These are phyloP conservation scores for Annulohypoxylon stygium DNA, from an alignment of 495 filamentous ascomycete species.

Conservation along the genomic window DNA sequence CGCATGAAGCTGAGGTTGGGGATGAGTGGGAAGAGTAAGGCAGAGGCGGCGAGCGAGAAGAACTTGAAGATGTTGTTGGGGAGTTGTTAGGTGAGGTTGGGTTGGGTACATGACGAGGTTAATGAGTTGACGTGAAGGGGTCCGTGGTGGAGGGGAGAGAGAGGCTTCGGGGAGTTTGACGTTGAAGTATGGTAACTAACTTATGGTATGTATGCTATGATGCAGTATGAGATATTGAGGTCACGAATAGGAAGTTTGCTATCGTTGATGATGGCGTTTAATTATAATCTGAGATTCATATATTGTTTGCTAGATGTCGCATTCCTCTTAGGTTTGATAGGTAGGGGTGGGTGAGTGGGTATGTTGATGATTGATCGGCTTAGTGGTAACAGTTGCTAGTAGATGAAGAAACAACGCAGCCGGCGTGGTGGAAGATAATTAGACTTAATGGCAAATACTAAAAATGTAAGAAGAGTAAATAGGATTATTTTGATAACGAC, in stretches of 20 bases:
- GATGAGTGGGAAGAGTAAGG: constrained; percentile 17
- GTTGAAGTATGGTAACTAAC: background rate
- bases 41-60: constrained; percentile 26
- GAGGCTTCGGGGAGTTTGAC: background rate
- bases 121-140: background rate
- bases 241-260: background rate
- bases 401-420: no score
- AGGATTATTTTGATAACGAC: no score
- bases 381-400: no score
- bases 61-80: constrained; percentile 41
- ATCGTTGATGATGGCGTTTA: background rate
- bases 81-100: background rate
- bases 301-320: background rate
- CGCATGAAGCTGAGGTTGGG: constrained; percentile 30
- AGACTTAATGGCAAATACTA: no score
- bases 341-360: no score
- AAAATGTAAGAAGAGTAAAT: no score
- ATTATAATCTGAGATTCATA: background rate
- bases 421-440: no score
- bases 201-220: background rate
- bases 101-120: background rate
- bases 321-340: no score
- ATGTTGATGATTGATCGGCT: no score
- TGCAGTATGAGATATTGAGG: background rate
- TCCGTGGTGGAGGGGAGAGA: background rate